Percentiles rank a stretch among this genome's conserved stretches.
Conservation (phyloP, 176 grass and related monocot species). For the Echinochloa phyllopogon region DNA sequence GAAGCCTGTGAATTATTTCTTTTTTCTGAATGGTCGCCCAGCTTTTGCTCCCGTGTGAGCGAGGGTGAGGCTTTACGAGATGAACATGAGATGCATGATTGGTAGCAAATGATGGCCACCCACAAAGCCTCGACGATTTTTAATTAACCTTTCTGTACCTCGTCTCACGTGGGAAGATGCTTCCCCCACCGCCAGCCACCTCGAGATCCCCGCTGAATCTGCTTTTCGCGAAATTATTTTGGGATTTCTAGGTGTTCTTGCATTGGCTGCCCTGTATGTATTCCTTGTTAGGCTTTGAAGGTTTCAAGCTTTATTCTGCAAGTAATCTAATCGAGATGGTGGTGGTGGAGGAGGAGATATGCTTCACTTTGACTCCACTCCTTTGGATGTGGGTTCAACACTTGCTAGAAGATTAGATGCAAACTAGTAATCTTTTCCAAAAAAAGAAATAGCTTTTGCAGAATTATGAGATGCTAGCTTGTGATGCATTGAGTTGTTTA, state of each 20-base stretch:
- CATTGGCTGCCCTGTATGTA: constrained; percentile 10
- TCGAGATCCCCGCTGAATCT: constrained; percentile 50
- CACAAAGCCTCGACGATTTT: constrained; percentile 49
- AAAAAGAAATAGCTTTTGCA: not conserved
- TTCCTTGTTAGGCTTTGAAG: constrained; percentile 22
- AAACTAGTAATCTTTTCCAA: not conserved
- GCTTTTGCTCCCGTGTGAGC: not conserved
- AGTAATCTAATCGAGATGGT: constrained; percentile 20
- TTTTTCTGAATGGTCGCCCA: not conserved
- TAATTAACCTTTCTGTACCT: constrained; percentile 41
- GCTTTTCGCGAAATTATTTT: constrained; percentile 27
- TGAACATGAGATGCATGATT: constrained; percentile 15
- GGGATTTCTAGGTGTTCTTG: constrained; percentile 42
- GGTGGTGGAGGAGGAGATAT: constrained; percentile 23
- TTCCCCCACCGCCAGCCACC: constrained; percentile 13
- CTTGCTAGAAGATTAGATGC: constrained; percentile 34
- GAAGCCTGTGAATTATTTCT: constrained; percentile 19
- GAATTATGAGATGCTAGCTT: constrained; percentile 27
- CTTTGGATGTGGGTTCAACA: constrained; percentile 27
- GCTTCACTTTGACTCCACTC: constrained; percentile 54
- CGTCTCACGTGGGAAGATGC: constrained; percentile 61
- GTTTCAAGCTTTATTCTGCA: constrained; percentile 39
- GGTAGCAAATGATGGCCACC: constrained; percentile 35
- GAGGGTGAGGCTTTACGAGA: not conserved
- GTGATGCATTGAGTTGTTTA: constrained; percentile 24